Conservation (phyloP, 1,139 yeast species). For the Yamadazyma membranifaciens region DNA sequence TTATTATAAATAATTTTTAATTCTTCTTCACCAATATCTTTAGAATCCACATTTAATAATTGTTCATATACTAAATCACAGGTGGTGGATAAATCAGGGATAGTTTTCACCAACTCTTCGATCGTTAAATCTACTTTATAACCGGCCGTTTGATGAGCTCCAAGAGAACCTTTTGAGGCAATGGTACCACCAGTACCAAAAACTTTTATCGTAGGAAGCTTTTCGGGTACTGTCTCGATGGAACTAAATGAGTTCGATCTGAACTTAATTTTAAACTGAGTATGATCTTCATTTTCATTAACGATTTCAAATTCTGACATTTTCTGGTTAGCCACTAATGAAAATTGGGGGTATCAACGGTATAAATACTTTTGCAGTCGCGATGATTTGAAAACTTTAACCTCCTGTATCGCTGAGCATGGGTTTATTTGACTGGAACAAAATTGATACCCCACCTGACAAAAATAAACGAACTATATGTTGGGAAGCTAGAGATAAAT, state of each 20-base stretch:
- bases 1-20: slow-evolving; percentile 35
- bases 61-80: slow-evolving; percentile 66
- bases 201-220: slow-evolving; percentile 49
- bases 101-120: slow-evolving; percentile 54
- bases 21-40: slow-evolving; percentile 51
- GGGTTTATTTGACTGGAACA: slow-evolving; percentile 34
- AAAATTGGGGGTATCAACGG: too few relatives aligned
- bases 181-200: slow-evolving; percentile 76
- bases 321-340: neutral
- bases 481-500: slow-evolving; percentile 45
- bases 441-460: slow-evolving; percentile 38
- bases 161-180: slow-evolving; percentile 56
- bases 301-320: slow-evolving; percentile 6
- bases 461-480: slow-evolving; percentile 39
- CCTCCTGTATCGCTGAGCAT: slow-evolving; percentile 15
- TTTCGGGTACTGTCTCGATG: slow-evolving; percentile 5
- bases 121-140: slow-evolving; percentile 66
- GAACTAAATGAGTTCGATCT: slow-evolving; percentile 2
- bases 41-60: slow-evolving; percentile 62
- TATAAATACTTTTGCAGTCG: too few relatives aligned
- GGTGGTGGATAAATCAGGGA: slow-evolving; percentile 59
- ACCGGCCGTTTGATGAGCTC: slow-evolving; percentile 62
- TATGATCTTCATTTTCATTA: slow-evolving; percentile 2
- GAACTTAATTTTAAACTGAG: slow-evolving; percentile 8
- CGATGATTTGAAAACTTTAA: too few relatives aligned